Evolutionary conservation across 768 basidiomycete genomes (phyloP).

Genomic region (Auricularia cornea): DNA sequence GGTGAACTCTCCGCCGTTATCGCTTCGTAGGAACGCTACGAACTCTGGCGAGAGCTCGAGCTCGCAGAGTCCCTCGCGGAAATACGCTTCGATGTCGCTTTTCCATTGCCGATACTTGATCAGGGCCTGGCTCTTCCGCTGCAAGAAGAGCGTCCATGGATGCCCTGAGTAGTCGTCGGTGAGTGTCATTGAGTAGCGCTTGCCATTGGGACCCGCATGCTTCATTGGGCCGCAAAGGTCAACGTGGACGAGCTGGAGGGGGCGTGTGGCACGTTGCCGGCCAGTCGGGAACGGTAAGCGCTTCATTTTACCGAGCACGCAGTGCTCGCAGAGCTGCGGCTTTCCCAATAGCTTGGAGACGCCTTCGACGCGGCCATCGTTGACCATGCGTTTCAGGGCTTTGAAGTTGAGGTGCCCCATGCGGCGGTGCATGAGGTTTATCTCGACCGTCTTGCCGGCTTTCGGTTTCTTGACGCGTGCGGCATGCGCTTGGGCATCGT

Average conservation of each 20-base stretch:
- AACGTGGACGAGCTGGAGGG: constrained; percentile 1
- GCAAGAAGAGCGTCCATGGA: not conserved
- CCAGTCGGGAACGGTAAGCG: not conserved
- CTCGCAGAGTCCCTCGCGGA: not conserved
- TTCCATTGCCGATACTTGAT: not conserved
- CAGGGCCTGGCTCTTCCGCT: not conserved
- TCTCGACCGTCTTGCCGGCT: not conserved
- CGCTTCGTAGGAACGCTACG: constrained; percentile 8
- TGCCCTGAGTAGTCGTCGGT: not conserved
- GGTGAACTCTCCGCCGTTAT: constrained; percentile 24
- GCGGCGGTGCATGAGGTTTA: constrained; percentile 3
- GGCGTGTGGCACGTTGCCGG: not conserved
- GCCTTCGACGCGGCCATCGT: not conserved
- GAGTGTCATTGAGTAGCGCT: not conserved
- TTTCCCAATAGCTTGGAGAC: not conserved
- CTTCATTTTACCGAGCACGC: not conserved
- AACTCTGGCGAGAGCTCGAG: not conserved
- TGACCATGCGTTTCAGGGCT: not conserved
- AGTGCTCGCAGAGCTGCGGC: constrained; percentile 2
- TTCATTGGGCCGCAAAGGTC: not conserved
- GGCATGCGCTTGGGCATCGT: not conserved
- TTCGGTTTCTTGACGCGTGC: not conserved
- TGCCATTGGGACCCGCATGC: not conserved
- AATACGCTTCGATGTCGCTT: not conserved
- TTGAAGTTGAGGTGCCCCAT: not conserved